phyloP scores from a whole-genome alignment of 2,329 filamentous ascomycete genomes.

The Colletotrichum karsti region DNA sequence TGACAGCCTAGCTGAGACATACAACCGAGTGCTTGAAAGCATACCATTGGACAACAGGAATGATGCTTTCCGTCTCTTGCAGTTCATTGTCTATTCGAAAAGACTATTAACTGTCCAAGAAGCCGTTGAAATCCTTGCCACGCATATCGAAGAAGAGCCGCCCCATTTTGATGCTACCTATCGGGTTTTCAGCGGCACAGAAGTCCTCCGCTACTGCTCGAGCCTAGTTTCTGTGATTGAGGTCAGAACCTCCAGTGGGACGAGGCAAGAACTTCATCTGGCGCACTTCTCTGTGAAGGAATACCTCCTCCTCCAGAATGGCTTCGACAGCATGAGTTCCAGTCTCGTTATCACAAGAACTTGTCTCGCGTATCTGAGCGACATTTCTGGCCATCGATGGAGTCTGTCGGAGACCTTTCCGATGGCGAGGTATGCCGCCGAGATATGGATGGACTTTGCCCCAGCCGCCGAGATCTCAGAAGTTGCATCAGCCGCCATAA shows the following conservation, averaged over 20 bases:
- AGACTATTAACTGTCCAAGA: constrained; percentile 28
- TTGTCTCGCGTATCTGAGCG: not conserved
- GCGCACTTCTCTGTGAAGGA: constrained; percentile 37
- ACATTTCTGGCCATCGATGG: not conserved
- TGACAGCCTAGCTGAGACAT: not conserved
- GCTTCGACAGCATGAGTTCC: not conserved
- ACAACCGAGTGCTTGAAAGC: not conserved
- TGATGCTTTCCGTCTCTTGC: constrained; percentile 30
- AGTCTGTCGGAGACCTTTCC: constrained; percentile 28
- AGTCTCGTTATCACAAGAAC: not conserved
- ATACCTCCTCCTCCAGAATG: constrained; percentile 25
- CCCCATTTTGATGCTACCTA: constrained; percentile 15
- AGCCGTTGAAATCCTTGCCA: constrained; percentile 34
- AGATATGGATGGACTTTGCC: constrained; percentile 22
- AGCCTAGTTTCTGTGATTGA: constrained; percentile 24
- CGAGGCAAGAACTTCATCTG: constrained; percentile 31
- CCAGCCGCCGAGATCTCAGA: constrained; percentile 4
- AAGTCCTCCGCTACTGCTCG: constrained; percentile 28
- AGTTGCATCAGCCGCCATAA: constrained; percentile 2
- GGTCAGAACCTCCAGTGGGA: no score
- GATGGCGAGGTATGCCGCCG: constrained; percentile 30
- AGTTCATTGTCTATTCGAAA: constrained; percentile 33
- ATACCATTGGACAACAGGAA: constrained; percentile 22
- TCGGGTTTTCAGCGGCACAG: not conserved
- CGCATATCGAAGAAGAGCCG: constrained; percentile 21